These are phyloP conservation scores for Terana coerulea DNA, from an alignment of 768 basidiomycete genomes.

Conservation along the genomic window DNA sequence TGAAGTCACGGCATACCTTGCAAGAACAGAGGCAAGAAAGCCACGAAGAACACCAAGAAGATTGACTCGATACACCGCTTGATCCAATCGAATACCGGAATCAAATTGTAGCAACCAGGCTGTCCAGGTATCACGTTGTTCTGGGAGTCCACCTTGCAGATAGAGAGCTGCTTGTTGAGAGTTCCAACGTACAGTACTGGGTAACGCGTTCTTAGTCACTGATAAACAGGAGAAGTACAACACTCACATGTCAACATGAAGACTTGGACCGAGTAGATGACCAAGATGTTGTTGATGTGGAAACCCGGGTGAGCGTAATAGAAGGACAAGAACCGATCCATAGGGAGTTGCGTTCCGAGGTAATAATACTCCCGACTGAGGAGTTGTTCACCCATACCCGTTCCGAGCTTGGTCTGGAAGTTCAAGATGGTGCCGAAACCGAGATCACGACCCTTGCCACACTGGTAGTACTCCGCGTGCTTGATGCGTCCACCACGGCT, in stretches of 20 bases:
- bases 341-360: conserved; percentile 94
- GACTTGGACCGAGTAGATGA: conserved; percentile 96
- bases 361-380: conserved; percentile 99
- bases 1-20: conserved; percentile 65
- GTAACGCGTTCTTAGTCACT: not conserved
- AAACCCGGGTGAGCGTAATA: conserved; percentile 99
- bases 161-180: conserved; percentile 86
- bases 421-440: conserved; percentile 99
- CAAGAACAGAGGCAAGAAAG: conserved; percentile 93
- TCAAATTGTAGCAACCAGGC: conserved; percentile 92
- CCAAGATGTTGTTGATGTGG: conserved; percentile 99
- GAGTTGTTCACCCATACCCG: conserved; percentile 99
- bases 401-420: conserved; percentile 99
- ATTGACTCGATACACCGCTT: conserved; percentile 95
- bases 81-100: conserved; percentile 98
- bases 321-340: conserved; percentile 98
- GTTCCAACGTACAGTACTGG: conserved; percentile 73
- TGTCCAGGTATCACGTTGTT: conserved; percentile 82
- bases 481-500: conserved; percentile 98
- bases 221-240: not conserved
- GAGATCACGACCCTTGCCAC: conserved; percentile 98
- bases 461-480: conserved; percentile 99
- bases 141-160: conserved; percentile 82
- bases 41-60: conserved; percentile 98
- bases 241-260: conserved; percentile 77